Conservation (phyloP, 192 early-diverging fungal genomes). For the Mycoemilia scoparia region DNA sequence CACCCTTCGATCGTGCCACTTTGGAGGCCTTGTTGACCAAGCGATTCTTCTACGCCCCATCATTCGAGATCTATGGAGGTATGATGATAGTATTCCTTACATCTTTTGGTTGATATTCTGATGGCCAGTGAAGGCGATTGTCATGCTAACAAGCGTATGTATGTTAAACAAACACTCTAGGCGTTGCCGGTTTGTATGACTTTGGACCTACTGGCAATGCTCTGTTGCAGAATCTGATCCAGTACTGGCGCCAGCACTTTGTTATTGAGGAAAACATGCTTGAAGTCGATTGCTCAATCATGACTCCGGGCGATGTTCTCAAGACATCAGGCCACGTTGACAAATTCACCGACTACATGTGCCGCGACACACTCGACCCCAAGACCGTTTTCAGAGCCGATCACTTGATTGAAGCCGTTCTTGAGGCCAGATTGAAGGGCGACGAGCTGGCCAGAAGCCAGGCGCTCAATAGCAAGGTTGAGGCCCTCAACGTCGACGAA, state of each 20-base stretch:
- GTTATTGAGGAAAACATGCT: constrained; percentile 99
- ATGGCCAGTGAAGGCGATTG: no score
- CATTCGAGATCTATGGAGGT: constrained; percentile 91
- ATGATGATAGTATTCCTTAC: no score
- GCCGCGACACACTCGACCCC: constrained; percentile 75
- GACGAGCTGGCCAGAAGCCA: constrained; percentile 49
- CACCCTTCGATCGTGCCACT: constrained; percentile 41
- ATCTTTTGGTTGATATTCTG: no score
- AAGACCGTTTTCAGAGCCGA: constrained; percentile 96
- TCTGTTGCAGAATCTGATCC: constrained; percentile 77
- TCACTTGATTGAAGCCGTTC: constrained; percentile 86
- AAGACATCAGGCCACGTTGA: constrained; percentile 99
- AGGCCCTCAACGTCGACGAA: constrained; percentile 7
- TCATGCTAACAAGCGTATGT: no score
- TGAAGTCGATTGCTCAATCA: constrained; percentile 92
- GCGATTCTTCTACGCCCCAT: constrained; percentile 93
- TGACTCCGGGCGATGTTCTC: constrained; percentile 87
- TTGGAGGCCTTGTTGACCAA: constrained; percentile 64
- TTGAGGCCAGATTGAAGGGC: constrained; percentile 77
- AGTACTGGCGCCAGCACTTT: constrained; percentile 89
- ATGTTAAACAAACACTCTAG: no score
- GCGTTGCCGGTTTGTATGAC: constrained; percentile 93
- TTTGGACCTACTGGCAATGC: constrained; percentile 91
- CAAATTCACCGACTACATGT: constrained; percentile 97
- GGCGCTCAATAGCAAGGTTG: constrained; percentile 9